Evolutionary conservation across 345 rosid species (phyloP).

Genomic region (Brassica carinata): DNA sequence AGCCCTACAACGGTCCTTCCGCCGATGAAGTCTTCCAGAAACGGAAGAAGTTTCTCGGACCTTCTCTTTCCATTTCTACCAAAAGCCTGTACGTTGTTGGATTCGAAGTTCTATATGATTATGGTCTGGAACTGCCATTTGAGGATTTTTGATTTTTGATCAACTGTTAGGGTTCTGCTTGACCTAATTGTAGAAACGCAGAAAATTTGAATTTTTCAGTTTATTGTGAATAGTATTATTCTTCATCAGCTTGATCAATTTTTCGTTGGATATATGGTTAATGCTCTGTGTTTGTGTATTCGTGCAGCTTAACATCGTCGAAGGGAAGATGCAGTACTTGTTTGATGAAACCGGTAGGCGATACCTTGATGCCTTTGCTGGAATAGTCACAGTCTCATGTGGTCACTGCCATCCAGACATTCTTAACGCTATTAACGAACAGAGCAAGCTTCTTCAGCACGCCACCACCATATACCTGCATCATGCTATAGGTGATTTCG

Average conservation of each 20-base stretch:
- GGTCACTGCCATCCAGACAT: slow-evolving; percentile 95
- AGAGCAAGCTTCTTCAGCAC: slow-evolving; percentile 88
- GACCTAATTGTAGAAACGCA: background rate
- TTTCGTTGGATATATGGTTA: background rate
- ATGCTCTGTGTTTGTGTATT: background rate
- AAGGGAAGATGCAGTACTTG: slow-evolving; percentile 98
- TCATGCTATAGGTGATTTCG: slow-evolving; percentile 83
- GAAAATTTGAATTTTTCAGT: too few species aligned
- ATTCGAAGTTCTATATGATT: too few species aligned
- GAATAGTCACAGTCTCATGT: slow-evolving; percentile 90
- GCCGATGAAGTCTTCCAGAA: slow-evolving; percentile 73
- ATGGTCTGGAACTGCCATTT: too few species aligned
- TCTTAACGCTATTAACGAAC: slow-evolving; percentile 68
- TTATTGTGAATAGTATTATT: too few species aligned
- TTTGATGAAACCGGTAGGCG: slow-evolving; percentile 81
- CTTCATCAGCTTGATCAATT: too few species aligned
- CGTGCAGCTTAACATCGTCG: slow-evolving; percentile 82
- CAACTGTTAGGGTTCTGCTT: too few species aligned
- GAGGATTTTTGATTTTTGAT: too few species aligned
- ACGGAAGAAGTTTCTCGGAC: slow-evolving; percentile 82
- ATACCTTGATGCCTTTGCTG: slow-evolving; percentile 92
- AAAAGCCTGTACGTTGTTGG: slow-evolving; percentile 69
- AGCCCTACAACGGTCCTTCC: slow-evolving; percentile 66
- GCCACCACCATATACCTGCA: slow-evolving; percentile 90
- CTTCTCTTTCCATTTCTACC: slow-evolving; percentile 89